These are phyloP conservation scores for Gnaphalium uliginosum DNA, from an alignment of 129 eudicot species.

Conservation along the genomic window DNA sequence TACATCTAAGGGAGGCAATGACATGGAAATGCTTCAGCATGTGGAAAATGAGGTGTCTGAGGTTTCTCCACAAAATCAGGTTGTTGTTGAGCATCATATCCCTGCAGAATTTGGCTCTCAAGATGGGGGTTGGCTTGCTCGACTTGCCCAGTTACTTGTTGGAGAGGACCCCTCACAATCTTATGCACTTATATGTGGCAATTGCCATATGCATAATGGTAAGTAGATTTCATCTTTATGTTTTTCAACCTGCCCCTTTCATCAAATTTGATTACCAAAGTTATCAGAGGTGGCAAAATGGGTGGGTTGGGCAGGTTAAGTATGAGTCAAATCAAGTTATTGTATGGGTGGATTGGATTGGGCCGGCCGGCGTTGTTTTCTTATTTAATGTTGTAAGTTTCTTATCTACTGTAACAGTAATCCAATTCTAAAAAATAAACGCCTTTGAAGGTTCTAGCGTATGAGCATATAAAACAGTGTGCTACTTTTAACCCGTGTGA, in stretches of 20 bases:
- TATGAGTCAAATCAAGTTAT: not conserved
- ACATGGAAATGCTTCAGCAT: slow-evolving; percentile 43
- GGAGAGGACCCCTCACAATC: slow-evolving; percentile 96
- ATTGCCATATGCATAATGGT: slow-evolving; percentile 98
- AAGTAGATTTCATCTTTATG: slow-evolving; percentile 17
- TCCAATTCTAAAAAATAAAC: not conserved
- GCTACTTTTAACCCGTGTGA: not conserved
- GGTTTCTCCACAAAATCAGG: slow-evolving; percentile 40
- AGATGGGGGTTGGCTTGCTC: slow-evolving; percentile 92
- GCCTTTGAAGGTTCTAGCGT: not conserved
- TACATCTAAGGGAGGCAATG: slow-evolving; percentile 43
- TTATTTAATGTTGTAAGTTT: not conserved
- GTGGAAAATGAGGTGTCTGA: slow-evolving; percentile 41
- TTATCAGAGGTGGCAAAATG: not conserved
- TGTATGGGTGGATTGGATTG: not conserved
- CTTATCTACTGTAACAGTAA: not conserved
- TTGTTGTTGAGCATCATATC: slow-evolving; percentile 71
- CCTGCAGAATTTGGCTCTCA: slow-evolving; percentile 42
- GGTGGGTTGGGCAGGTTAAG: not conserved
- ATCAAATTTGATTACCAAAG: not conserved
- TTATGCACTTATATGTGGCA: slow-evolving; percentile 92
- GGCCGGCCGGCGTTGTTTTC: not conserved
- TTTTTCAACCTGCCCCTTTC: not conserved
- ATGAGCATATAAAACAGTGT: not conserved
- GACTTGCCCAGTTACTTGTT: slow-evolving; percentile 86